phyloP scores from a whole-genome alignment of 805 yeast species.

The Ogataea degrootiae region DNA sequence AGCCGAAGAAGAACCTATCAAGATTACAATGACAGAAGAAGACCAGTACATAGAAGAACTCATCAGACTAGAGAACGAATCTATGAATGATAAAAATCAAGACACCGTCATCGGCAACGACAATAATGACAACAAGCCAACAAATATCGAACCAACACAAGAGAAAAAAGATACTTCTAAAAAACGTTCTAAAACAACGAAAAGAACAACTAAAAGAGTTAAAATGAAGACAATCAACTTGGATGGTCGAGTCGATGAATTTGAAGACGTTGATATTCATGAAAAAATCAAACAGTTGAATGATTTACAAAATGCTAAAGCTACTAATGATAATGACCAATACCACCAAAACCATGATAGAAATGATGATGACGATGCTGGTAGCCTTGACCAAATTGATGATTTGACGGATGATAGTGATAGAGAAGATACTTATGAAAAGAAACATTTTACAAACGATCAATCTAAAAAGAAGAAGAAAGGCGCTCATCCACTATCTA shows the following conservation, averaged over 20 bases:
- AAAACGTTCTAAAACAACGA: constrained; percentile 39
- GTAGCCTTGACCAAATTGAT: constrained; percentile 8
- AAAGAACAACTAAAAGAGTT: constrained; percentile 48
- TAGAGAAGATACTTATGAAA: constrained; percentile 10
- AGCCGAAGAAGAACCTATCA: no score
- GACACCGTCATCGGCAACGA: neutral
- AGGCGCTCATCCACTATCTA: constrained; percentile 27
- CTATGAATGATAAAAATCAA: neutral
- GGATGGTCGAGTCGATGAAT: constrained; percentile 23
- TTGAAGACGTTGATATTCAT: constrained; percentile 38
- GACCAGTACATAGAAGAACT: constrained; percentile 3
- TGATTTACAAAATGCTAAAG: constrained; percentile 10
- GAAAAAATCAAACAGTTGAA: constrained; percentile 33
- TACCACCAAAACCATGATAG: constrained; percentile 2
- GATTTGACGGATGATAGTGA: constrained; percentile 15
- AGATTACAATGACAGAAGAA: constrained; percentile 6
- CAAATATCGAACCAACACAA: neutral
- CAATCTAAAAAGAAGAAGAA: constrained; percentile 18
- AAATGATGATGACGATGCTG: neutral
- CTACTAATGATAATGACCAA: neutral
- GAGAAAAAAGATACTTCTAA: constrained; percentile 7
- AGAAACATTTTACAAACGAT: constrained; percentile 20
- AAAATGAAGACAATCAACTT: constrained; percentile 39
- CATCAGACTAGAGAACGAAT: neutral
- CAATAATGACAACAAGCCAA: constrained; percentile 1